These are phyloP conservation scores for Suillus americanus DNA, from an alignment of 768 basidiomycete genomes.

Conservation along the genomic window DNA sequence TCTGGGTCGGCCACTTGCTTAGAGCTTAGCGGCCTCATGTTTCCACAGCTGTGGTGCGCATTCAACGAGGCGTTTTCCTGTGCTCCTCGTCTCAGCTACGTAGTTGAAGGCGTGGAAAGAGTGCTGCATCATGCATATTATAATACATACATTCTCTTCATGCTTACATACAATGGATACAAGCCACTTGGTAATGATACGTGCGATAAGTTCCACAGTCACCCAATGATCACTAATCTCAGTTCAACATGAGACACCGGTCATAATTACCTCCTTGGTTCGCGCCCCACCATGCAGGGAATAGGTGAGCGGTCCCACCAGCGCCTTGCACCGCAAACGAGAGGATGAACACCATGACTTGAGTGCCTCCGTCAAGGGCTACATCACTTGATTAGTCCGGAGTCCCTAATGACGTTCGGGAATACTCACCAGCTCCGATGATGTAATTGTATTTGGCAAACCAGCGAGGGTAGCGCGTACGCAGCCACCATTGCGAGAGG, in stretches of 20 bases:
- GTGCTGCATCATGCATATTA: background rate
- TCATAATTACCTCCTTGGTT: constrained; percentile 48
- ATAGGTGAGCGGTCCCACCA: constrained; percentile 45
- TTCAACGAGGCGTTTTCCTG: background rate
- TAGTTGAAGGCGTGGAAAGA: background rate
- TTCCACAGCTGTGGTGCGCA: background rate
- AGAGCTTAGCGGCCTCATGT: background rate
- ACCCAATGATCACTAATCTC: background rate
- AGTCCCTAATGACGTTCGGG: background rate
- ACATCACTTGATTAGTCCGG: constrained; percentile 7
- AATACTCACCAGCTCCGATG: constrained; percentile 49
- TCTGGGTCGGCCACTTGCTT: too few species aligned
- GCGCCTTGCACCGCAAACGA: constrained; percentile 55
- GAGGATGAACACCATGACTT: constrained; percentile 56
- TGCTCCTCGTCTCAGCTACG: background rate
- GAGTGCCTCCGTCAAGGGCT: constrained; percentile 38
- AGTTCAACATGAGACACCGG: constrained; percentile 21
- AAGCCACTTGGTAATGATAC: background rate
- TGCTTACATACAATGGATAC: background rate
- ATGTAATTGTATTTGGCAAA: constrained; percentile 69
- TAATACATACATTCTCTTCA: background rate
- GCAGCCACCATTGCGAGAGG: constrained; percentile 59
- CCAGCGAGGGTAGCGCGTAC: constrained; percentile 61
- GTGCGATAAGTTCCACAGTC: background rate
- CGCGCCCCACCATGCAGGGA: constrained; percentile 60